phyloP scores from a whole-genome alignment of 352 stramenopile genomes.

The Globisporangium middletonii region DNA sequence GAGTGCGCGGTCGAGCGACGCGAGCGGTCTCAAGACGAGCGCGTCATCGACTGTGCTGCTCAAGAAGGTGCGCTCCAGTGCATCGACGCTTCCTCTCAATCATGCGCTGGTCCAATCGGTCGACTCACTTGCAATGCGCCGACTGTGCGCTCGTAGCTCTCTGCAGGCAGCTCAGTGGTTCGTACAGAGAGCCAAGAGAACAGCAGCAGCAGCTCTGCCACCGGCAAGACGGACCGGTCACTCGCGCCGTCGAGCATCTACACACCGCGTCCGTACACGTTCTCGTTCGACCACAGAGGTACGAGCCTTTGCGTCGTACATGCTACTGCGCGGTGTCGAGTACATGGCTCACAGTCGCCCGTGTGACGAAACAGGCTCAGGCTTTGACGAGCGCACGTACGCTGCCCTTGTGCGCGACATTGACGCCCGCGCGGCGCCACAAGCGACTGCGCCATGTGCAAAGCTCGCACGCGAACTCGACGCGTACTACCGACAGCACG shows the following conservation, averaged over 20 bases:
- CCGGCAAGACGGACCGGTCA: not conserved
- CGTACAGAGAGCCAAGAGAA: slow-evolving; percentile 11
- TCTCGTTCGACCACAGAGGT: slow-evolving; percentile 48
- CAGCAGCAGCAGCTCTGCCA: slow-evolving; percentile 10
- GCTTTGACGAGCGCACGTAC: slow-evolving; percentile 68
- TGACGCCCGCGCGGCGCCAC: slow-evolving; percentile 28
- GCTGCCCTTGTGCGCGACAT: slow-evolving; percentile 45
- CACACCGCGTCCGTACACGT: slow-evolving; percentile 42
- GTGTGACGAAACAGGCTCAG: slow-evolving; percentile 26
- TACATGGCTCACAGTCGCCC: not conserved
- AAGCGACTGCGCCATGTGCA: slow-evolving; percentile 26
- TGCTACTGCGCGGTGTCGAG: no score
- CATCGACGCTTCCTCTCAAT: not conserved
- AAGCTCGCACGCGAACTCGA: slow-evolving; percentile 66
- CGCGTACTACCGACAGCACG: slow-evolving; percentile 58
- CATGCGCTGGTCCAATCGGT: not conserved
- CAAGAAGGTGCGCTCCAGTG: slow-evolving; percentile 6
- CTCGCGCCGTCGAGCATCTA: slow-evolving; percentile 14
- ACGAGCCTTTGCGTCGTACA: not conserved
- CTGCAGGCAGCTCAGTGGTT: not conserved
- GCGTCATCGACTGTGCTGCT: slow-evolving; percentile 1
- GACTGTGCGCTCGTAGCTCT: not conserved
- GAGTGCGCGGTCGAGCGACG: slow-evolving; percentile 7
- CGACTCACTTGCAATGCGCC: not conserved
- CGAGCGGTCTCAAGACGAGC: not conserved